Evolutionary conservation across 345 rosid genomes (phyloP).

Genomic region (Fremontodendron californicum): DNA sequence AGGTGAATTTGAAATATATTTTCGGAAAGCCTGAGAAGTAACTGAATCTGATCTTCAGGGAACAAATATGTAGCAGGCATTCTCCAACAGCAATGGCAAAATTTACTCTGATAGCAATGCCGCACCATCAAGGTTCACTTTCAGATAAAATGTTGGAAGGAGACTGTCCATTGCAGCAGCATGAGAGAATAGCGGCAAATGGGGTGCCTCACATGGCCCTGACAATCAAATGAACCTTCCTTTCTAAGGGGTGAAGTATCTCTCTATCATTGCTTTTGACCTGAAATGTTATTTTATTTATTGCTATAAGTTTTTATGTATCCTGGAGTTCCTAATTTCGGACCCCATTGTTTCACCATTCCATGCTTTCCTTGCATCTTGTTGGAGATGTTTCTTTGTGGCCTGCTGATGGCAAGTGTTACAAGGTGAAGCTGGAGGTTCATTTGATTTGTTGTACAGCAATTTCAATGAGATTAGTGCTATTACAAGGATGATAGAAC

Average conservation of each 20-base stretch:
- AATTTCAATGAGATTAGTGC: no score
- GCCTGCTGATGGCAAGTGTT: not conserved
- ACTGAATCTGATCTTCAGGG: not conserved
- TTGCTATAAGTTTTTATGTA: not conserved
- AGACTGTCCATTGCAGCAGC: conserved; percentile 1
- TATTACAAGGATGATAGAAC: not conserved
- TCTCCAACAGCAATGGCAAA: not conserved
- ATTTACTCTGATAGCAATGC: no score
- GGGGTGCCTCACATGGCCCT: conserved; percentile 19
- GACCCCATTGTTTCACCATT: not conserved
- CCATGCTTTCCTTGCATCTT: not conserved
- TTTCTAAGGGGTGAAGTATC: not conserved
- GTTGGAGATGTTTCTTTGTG: not conserved
- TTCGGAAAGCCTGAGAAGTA: not conserved
- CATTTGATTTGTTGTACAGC: not conserved
- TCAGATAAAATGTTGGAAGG: conserved; percentile 16
- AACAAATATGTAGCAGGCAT: conserved; percentile 15
- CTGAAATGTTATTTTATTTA: not conserved
- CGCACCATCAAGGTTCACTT: conserved; percentile 10
- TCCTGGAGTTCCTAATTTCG: no score
- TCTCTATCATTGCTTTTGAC: conserved; percentile 1
- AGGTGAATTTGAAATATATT: no score
- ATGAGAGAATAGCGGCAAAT: not conserved
- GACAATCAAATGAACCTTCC: conserved; percentile 22
- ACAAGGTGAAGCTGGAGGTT: conserved; percentile 15